Evolutionary conservation across 257 asterid species (phyloP).

Genomic region (Solanum bulbocastanum): DNA sequence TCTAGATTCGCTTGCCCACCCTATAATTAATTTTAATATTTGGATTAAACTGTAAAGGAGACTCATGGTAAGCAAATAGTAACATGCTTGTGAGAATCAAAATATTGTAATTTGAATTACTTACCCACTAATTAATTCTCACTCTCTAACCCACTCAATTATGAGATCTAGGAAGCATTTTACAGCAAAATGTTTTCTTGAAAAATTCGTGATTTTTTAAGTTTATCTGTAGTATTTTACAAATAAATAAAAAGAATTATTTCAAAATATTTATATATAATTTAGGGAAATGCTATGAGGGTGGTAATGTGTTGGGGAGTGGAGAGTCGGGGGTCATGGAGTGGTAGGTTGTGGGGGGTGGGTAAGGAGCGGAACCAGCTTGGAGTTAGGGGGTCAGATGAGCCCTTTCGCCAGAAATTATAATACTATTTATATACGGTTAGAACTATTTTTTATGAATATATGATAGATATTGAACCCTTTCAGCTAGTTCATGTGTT

Average conservation of each 20-base stretch:
- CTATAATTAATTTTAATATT: background rate
- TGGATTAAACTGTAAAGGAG: background rate
- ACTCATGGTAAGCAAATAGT: background rate
- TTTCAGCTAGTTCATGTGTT: background rate
- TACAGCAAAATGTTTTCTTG: background rate
- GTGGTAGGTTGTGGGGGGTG: too few relatives aligned
- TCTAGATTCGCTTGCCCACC: background rate
- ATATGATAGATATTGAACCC: background rate
- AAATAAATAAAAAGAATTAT: too few relatives aligned
- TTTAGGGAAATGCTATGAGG: too few relatives aligned
- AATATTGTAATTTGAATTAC: background rate
- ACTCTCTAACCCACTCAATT: background rate
- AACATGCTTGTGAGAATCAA: background rate
- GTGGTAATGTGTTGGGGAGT: too few relatives aligned
- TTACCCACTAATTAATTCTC: background rate
- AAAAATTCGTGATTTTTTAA: too few relatives aligned
- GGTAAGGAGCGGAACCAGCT: too few relatives aligned
- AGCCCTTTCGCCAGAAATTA: background rate
- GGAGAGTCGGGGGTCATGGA: too few relatives aligned
- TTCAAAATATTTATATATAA: too few relatives aligned
- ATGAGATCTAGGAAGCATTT: background rate
- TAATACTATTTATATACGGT: too few relatives aligned
- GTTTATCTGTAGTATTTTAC: background rate
- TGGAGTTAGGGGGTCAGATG: background rate
- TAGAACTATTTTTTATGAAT: too few relatives aligned